Conservation (phyloP, 2,329 filamentous ascomycete species). For the Fusarium phyllophilum region DNA sequence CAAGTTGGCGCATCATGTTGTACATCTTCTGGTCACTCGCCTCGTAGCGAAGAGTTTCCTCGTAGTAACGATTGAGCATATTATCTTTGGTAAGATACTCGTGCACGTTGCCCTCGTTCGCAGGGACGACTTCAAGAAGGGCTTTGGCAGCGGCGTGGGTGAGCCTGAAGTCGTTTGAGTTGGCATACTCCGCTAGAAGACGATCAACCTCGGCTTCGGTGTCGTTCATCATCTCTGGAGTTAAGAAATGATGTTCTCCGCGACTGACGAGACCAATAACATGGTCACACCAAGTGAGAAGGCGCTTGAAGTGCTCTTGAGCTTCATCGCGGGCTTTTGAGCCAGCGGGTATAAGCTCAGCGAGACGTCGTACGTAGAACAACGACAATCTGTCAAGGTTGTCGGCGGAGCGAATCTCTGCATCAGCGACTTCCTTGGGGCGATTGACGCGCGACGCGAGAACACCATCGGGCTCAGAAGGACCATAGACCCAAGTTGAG, state of each 20-base stretch:
- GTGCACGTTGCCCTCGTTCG: background rate
- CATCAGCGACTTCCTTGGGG: background rate
- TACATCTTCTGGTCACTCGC: background rate
- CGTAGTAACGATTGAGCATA: constrained; percentile 50
- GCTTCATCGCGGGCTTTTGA: background rate
- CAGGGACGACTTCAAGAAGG: background rate
- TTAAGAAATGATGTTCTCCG: background rate
- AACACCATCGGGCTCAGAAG: background rate
- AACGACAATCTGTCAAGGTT: background rate
- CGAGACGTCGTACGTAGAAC: background rate
- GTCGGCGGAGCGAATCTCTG: constrained; percentile 7
- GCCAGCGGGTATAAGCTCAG: background rate
- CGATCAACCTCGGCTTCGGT: background rate
- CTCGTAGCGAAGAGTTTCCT: background rate
- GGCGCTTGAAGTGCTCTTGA: constrained; percentile 1
- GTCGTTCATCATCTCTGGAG: background rate
- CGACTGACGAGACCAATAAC: background rate
- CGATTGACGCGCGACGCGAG: background rate
- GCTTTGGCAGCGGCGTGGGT: background rate
- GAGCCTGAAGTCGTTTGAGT: constrained; percentile 6
- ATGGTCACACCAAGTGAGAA: constrained; percentile 4
- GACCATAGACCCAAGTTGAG: background rate
- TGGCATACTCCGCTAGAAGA: background rate
- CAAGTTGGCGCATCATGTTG: background rate
- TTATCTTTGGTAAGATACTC: constrained; percentile 25